A percentile compares a stretch with the other conserved stretches of the same genome.
Conservation (phyloP, 768 basidiomycete species). For the Serpula lacrymans region DNA sequence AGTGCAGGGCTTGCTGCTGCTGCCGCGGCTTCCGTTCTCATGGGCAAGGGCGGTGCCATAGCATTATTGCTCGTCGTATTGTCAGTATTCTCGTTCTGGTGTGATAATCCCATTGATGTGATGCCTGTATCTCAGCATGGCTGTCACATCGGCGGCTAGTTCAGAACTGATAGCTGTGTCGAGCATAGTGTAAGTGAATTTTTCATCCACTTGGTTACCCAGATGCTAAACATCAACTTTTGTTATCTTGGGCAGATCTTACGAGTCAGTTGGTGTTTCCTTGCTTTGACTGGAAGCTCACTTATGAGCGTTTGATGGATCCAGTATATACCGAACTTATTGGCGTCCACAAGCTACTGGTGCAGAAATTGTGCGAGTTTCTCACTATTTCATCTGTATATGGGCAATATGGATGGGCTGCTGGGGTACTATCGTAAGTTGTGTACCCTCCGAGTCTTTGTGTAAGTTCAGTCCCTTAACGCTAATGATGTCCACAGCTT, state of each 20-base stretch:
- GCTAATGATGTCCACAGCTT: conserved; percentile 13
- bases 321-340: conserved; percentile 31
- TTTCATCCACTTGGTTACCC: conserved; percentile 9
- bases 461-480: no score
- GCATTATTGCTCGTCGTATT: conserved; percentile 31
- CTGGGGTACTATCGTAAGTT: conserved; percentile 32
- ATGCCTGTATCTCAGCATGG: conserved; percentile 16
- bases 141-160: conserved; percentile 32
- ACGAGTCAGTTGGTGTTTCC: conserved; percentile 22
- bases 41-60: conserved; percentile 34
- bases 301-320: not conserved
- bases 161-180: conserved; percentile 33
- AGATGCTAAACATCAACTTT: no score
- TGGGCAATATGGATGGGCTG: conserved; percentile 37
- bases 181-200: conserved; percentile 19
- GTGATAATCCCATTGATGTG: not conserved
- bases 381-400: conserved; percentile 29
- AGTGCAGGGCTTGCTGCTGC: conserved; percentile 29
- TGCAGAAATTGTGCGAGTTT: conserved; percentile 29
- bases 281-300: not conserved
- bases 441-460: not conserved
- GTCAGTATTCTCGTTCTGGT: not conserved
- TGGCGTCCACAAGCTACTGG: conserved; percentile 27
- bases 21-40: conserved; percentile 27
- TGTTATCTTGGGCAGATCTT: no score